Evolutionary conservation across 2,329 filamentous ascomycete genomes (phyloP), one percentile per base, ranked within the genome.

Genomic region (Penicillium brasilianum): DNA sequence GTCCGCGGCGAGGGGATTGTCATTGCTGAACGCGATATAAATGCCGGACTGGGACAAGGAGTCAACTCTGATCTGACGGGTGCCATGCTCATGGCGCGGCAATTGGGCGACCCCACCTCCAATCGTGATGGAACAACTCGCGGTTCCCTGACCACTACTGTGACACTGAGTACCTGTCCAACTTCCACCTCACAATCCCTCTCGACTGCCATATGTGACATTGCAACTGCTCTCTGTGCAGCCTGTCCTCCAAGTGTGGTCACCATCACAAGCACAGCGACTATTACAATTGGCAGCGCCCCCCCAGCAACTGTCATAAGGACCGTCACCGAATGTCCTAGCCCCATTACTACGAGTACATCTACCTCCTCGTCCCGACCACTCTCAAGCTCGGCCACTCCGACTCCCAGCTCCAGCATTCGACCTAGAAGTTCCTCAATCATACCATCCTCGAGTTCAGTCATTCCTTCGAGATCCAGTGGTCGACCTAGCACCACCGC

Each of bases 211-310:
- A 46, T 63, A 18, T 58, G 57, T 39, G 51, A 51, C 20, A n/a
- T 65, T 14, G 62, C 60, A 13, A 65, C 55, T 25, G 62, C 57
- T n/a, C 55, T 65, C 16, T 65, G 62, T 51, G 57, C 62, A 39
- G 60, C 60, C 18, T 65, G 62, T 11, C 62, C 62, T 30, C 55
- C 13, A 4, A 59, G 16, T 25, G 30, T 36, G 13, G 30, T 20
- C 4, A 34, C 48, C 39, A 22, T 20, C 37, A n/a, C 25, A 28
- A 28, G 6, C 25, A 28, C 25, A 9, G 32, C 16, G 4, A 52
- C 50, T 10, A 22, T 28, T 20, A 53, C 51, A 25, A 36, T 56
- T 14, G 28, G 44, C 44, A 28, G 16, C 14, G 30, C 22, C 10
- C 44, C 44, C 20, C 43, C 37, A n/a, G 43, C 36, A 16, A 62